These are phyloP conservation scores for Aphanoascus verrucosus DNA, from an alignment of 2,329 filamentous ascomycete species.

Conservation along the genomic window DNA sequence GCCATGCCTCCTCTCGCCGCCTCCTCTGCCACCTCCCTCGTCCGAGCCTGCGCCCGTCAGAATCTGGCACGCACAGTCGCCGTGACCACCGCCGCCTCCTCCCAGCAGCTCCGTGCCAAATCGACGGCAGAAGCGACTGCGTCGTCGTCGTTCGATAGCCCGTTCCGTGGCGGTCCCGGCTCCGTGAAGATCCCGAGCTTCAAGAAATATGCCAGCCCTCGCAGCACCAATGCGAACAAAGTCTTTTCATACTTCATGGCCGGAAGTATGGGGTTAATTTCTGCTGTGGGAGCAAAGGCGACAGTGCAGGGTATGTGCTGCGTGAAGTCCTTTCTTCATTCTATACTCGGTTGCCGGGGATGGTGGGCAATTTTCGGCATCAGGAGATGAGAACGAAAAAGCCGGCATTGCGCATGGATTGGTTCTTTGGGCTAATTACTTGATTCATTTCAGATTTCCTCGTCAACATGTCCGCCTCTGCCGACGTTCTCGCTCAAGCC, in stretches of 20 bases:
- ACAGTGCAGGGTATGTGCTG: constrained; percentile 79
- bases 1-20: constrained; percentile 59
- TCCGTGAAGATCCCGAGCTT: constrained; percentile 77
- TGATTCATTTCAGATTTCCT: constrained; percentile 66
- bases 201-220: constrained; percentile 69
- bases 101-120: constrained; percentile 33
- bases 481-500: constrained; percentile 96
- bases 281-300: constrained; percentile 89
- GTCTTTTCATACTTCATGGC: constrained; percentile 98
- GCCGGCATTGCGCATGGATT: neutral
- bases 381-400: too few relatives aligned
- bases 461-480: constrained; percentile 98
- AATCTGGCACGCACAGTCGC: constrained; percentile 36
- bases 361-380: neutral
- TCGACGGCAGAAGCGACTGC: constrained; percentile 23
- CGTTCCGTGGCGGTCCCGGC: constrained; percentile 44
- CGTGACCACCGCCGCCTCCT: constrained; percentile 28
- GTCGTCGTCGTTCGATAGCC: constrained; percentile 40
- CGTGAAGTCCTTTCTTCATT: neutral
- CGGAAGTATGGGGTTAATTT: constrained; percentile 82
- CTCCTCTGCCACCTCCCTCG: constrained; percentile 53
- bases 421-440: neutral
- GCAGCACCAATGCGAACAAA: constrained; percentile 61
- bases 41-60: constrained; percentile 47
- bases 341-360: neutral